These are phyloP conservation scores for Schrenkiella parvula DNA, from an alignment of 345 rosid species.

Conservation along the genomic window DNA sequence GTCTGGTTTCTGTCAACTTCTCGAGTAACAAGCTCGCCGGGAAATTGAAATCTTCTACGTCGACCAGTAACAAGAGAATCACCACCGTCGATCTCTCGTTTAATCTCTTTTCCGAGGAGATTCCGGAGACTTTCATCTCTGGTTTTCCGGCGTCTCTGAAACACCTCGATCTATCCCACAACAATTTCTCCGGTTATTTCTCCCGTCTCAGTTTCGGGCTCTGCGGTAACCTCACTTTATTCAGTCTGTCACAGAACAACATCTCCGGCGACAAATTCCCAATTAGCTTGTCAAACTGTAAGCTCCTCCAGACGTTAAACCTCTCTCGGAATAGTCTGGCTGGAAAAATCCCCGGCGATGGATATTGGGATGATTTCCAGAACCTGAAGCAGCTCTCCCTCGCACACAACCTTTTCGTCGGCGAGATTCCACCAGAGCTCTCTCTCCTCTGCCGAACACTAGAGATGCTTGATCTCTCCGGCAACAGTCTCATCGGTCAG, in stretches of 20 bases:
- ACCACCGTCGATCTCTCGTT: conserved; percentile 60
- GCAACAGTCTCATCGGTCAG: conserved; percentile 57
- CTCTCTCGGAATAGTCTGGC: conserved; percentile 60
- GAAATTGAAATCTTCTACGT: conserved; percentile 33
- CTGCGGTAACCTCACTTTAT: conserved; percentile 54
- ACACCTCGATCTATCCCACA: conserved; percentile 65
- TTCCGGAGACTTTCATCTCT: conserved; percentile 43
- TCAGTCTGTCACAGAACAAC: conserved; percentile 53
- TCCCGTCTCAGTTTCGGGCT: conserved; percentile 51
- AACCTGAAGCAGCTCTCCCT: conserved; percentile 55
- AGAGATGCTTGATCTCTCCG: conserved; percentile 67
- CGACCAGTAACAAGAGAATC: conserved; percentile 42
- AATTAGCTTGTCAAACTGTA: conserved; percentile 45
- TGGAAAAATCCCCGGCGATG: conserved; percentile 52
- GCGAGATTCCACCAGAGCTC: conserved; percentile 63
- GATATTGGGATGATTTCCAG: conserved; percentile 43
- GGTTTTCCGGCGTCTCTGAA: conserved; percentile 42
- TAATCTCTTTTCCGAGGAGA: conserved; percentile 60
- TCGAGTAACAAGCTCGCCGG: conserved; percentile 61
- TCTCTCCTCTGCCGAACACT: conserved; percentile 52
- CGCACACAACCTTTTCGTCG: conserved; percentile 50
- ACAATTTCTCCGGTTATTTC: conserved; percentile 68
- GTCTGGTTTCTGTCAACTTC: conserved; percentile 55
- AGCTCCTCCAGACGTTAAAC: conserved; percentile 52
- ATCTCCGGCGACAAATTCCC: conserved; percentile 61